A percentile compares a stretch with the other conserved stretches of the same genome.
Conservation (phyloP, 2,329 filamentous ascomycete species). For the Emmonsia crescens region DNA sequence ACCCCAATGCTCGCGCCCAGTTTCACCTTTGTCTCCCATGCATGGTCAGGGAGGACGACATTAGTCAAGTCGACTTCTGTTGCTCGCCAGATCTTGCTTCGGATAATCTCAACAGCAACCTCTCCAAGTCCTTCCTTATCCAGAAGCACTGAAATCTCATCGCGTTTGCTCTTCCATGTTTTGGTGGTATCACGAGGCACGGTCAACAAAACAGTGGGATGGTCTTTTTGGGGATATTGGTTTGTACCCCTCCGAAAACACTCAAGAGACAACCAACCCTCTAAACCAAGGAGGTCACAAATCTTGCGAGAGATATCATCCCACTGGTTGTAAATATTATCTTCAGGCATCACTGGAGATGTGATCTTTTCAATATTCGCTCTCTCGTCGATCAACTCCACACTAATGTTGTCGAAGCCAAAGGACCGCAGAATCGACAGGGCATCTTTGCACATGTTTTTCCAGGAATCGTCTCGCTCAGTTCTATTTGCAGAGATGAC, state of each 20-base stretch:
- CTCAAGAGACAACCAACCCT: conserved; percentile 2
- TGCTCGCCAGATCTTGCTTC: background rate
- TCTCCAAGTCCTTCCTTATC: background rate
- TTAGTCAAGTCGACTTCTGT: background rate
- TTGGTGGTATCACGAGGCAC: background rate
- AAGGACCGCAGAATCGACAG: background rate
- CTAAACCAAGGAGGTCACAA: background rate
- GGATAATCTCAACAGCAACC: background rate
- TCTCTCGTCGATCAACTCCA: conserved; percentile 3
- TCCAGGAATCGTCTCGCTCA: background rate
- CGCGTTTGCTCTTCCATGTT: background rate
- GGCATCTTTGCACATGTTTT: background rate
- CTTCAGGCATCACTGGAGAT: background rate
- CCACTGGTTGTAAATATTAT: conserved; percentile 5
- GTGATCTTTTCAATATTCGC: background rate
- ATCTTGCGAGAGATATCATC: background rate
- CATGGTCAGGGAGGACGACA: background rate
- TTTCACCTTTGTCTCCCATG: background rate
- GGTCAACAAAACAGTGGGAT: conserved; percentile 9
- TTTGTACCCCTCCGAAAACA: background rate
- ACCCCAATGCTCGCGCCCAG: background rate
- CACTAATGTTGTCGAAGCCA: background rate
- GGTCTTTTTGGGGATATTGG: background rate
- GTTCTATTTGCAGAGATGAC: background rate
- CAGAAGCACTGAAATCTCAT: background rate